Base-by-base conservation (phyloP, 2,329 filamentous ascomycete species). In the Ambrosiella cleistominuta region DNA sequence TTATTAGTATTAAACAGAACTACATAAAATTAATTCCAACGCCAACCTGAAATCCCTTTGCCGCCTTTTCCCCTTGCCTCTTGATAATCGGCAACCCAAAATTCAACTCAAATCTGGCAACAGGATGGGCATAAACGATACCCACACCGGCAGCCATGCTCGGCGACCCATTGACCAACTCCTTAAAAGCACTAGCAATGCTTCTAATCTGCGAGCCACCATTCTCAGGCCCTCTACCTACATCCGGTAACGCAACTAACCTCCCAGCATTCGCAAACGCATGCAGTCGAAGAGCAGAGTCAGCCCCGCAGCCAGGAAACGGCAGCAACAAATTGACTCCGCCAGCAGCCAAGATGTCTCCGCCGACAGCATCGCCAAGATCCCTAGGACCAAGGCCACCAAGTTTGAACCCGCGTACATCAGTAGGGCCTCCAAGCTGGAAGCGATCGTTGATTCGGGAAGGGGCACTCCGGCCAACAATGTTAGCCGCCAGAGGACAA, bases 11-110 rank as follows among this genome's bases (percentile, higher is more conserved):
- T 49, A 8, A 13, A 19, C 15, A n/a, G 36, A 38, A 27, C 42
- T 85, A 97, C 76, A 97, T 72, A 68, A 98, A 96, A 72, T 87
- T 94, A 67, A 98, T 89, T 54, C 93, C 93, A 45, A 98, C 88
- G n/a, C 93, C 93, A 65, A 98, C 83, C 68, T 93, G 89, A 62
- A 98, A 68, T 0, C 93, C 93, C 72, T 98, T 98, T 58, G 91
- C 81, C 13, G 82, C 84, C 64, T 93, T 84, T 71, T 98, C 93
- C 40, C 88, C 89, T 62, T 79, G 83, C 60, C 93, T 79, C 66
- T 88, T 70, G 15, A 91, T 83, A 60, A 98, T 69, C 1, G 93
- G 93, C 63, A 98, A 70, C 65, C 86, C 89, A 68, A 98, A 95
- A 71, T 98, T 98, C 64, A 98, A 75, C 73, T 98, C 93, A 63